Evolutionary conservation across 2,329 filamentous ascomycete species (phyloP), one percentile per base, ranked within the genome.

Genomic region (Fusarium sp.): DNA sequence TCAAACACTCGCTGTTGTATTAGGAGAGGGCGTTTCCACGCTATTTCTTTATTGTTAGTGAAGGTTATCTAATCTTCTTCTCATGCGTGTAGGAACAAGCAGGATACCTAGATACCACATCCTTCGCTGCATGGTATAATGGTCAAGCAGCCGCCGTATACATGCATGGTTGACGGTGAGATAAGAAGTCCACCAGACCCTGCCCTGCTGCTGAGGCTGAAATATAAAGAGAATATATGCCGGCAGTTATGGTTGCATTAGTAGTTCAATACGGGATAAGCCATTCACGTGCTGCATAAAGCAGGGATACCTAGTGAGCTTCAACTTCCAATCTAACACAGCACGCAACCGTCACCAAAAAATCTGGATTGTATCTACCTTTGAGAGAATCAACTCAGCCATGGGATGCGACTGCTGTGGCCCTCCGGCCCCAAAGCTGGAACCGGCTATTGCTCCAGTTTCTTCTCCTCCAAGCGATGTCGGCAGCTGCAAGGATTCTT

Each of bases 341-440:
- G 28, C 43, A 40, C 42, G 43, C 35, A 31, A 32, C 12, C 9
- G 13, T 24, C 15, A 25, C 5, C 6, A 22, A 8, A 19, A 31
- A 50, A 32, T 42, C 15, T 32, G 19, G 45, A 40, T 29, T 11
- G 2, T 24, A 41, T 35, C 6, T 13, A 0, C 15, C 24, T n/a
- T 41, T 24, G 29, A 19, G 19, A 19, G 19, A 19, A 19, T 19
- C 19, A 19, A 22, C 10, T 31, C 3, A 46, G 51, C 10, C 11
- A 68, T 68, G 65, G 58, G 34, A 26, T 58, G 61, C 34, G 52
- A 56, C 42, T 68, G 65, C 28, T 68, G 65, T 39, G 58, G 53
- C 9, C 58, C 61, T 32, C 52, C 45, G 12, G 51, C 36, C 13
- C 12, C 42, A 29, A 24, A 26, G 25, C 26, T 38, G 9, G 49